Conservation (phyloP, 208 protist species). For the Crithidia bombi region DNA sequence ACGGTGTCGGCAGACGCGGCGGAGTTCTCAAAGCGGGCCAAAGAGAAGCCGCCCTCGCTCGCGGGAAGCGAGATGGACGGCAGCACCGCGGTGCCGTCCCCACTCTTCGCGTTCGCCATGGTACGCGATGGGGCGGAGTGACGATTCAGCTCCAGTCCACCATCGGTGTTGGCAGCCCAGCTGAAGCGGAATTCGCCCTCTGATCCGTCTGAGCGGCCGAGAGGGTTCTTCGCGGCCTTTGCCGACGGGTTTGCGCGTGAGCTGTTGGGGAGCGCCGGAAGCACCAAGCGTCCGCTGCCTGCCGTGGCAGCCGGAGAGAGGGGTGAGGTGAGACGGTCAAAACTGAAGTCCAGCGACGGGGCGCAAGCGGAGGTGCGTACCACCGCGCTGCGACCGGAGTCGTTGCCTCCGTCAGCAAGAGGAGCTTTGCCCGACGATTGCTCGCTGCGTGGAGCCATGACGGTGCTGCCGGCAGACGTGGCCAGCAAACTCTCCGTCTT, state of each 20-base stretch:
- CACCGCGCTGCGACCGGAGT: background rate
- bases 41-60: conserved; percentile 18
- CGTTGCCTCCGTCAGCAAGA: background rate
- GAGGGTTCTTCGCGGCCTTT: background rate
- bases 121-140: background rate
- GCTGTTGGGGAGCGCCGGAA: background rate
- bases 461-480: background rate
- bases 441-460: conserved; percentile 1
- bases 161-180: background rate
- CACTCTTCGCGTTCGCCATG: background rate
- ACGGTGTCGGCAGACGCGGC: conserved; percentile 8
- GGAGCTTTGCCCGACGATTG: background rate
- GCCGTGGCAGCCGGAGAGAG: background rate
- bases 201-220: background rate
- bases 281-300: no score
- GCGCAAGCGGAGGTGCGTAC: background rate
- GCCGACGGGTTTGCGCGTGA: background rate
- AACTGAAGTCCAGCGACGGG: conserved; percentile 9
- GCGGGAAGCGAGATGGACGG: background rate
- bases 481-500: background rate
- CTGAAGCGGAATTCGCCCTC: conserved; percentile 1
- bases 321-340: conserved; percentile 8
- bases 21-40: conserved; percentile 10
- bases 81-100: background rate
- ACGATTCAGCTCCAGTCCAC: background rate